Base-by-base conservation (phyloP, 1,139 yeast species). In the Arxiozyma bovina region DNA sequence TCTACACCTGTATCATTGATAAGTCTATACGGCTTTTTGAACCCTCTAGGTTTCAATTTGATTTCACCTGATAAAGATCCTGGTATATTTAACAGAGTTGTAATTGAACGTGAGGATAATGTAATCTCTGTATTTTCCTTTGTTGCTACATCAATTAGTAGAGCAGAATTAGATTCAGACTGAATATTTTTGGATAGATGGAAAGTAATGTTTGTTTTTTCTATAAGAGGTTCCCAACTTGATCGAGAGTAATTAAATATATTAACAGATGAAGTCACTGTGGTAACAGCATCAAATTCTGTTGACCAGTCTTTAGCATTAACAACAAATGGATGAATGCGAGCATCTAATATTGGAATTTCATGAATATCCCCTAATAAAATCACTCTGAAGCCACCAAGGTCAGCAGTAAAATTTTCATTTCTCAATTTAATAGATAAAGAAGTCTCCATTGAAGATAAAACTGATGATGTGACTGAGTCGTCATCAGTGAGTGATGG, bases 171-270 rank as follows among this genome's bases (percentile, higher is more conserved):
- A 0, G 82, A 78, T 8, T 70, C 60, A 48, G 61, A 60, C 2
- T 73, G 72, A 2, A 67, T 58, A 0, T 73, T 69, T 58, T 77
- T 79, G 0, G 87, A 75, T 1, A 87, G 81, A 67, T 87, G 90
- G 20, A 90, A 70, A 0, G 90, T 83, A 53, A 93, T 74, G 12
- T 91, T 86, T 88, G 96, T 87, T 0, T 93, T 84, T 63, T 94
- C 99, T 51, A 93, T 70, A 50, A 94, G 73, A 0, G 99, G 98
- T 63, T 94, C 99, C 99, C 99, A 94, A 0, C 94, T 82, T 0
- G 98, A 90, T 61, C 89, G 82, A 0, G 97, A 81, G 66, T 91
- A 91, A 68, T 93, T 93, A 74, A 86, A 93, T 25, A 91, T 82
- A 68, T 91, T 93, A 15, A 87, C 79, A 60, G 75, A 82, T 0